Percentiles rank a stretch among this genome's conserved stretches.
Conservation (phyloP, 2,329 filamentous ascomycete genomes). For the Cladophialophora psammophila region DNA sequence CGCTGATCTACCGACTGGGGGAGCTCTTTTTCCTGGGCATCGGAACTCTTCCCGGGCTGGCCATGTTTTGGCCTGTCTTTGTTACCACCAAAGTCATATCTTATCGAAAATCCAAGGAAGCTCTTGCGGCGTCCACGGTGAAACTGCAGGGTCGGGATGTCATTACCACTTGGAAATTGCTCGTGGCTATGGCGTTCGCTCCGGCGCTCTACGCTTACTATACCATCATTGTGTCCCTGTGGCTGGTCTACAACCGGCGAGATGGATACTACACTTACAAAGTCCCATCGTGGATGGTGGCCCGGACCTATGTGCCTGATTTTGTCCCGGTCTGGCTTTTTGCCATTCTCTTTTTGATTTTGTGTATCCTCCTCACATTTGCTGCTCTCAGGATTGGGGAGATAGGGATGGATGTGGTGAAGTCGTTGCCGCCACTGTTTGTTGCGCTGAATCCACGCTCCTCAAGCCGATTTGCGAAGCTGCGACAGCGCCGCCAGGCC, state of each 20-base stretch:
- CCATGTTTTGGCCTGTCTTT: slow-evolving; percentile 89
- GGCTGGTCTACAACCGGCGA: slow-evolving; percentile 80
- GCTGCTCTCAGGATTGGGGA: slow-evolving; percentile 94
- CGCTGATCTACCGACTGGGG: slow-evolving; percentile 77
- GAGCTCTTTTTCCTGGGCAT: slow-evolving; percentile 80
- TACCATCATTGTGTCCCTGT: slow-evolving; percentile 74
- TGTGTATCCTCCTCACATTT: slow-evolving; percentile 90
- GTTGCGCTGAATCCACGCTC: slow-evolving; percentile 85
- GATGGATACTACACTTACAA: slow-evolving; percentile 81
- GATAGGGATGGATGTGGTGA: slow-evolving; percentile 98
- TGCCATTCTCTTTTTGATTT: slow-evolving; percentile 74
- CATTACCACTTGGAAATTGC: slow-evolving; percentile 91
- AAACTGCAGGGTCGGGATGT: slow-evolving; percentile 89
- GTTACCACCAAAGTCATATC: slow-evolving; percentile 84
- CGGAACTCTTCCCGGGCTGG: slow-evolving; percentile 82
- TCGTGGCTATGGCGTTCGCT: slow-evolving; percentile 84
- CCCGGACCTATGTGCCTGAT: slow-evolving; percentile 69
- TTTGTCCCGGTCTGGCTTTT: slow-evolving; percentile 82
- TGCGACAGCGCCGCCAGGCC: slow-evolving; percentile 74
- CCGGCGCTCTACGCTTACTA: slow-evolving; percentile 84
- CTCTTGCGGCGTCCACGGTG: slow-evolving; percentile 83
- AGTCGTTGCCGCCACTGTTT: slow-evolving; percentile 86
- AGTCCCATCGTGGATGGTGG: slow-evolving; percentile 79
- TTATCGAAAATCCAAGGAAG: slow-evolving; percentile 79
- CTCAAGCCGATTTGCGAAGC: slow-evolving; percentile 80